Evolutionary conservation across 768 basidiomycete species (phyloP), one percentile per base, ranked within the genome.

Genomic region (Lepiota subincarnata): DNA sequence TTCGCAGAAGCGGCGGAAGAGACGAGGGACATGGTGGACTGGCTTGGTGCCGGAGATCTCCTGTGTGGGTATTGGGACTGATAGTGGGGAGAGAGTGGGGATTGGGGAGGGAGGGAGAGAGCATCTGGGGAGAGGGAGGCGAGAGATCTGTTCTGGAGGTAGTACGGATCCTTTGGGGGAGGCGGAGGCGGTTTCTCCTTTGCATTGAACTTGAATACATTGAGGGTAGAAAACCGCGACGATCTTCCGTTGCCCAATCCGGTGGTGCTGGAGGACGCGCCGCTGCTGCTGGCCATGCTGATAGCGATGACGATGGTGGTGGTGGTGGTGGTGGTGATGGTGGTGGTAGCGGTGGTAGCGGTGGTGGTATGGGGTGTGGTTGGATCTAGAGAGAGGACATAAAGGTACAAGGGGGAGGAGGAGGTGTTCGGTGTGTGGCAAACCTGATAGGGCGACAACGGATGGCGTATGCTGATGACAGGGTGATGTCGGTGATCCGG

Each of bases 91-190:
- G 74, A 70, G 31, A 76, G 65, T 0, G 81, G 79, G 19, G 68
- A 70, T 19, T 57, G 70, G 7, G 74, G 70, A 42, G 76, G 72
- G 4, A 68, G 55, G 10, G 69, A 69, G 53, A 66, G 58, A 1
- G 75, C 71, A 20, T 76, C 74, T 24, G 76, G 76, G 7, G 73
- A 69, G 36, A 82, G 70, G 7, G 80, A 80, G 22, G 71, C 61
- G 48, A 80, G 66, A 1, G 80, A 80, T 40, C 73, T 72, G 60
- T 70, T 70, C 3, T 69, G 69, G 44, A 77, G 67, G 68, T 80
- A 79, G 60, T 72, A 73, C 6, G 71, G 62, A 59, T 88, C 86
- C 67, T 88, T 87, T 37, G 85, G 85, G 0, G 86, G 86, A 1
- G 72, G 79, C 6, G 79, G 81, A 0, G 83, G 83, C 0, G 83